These are phyloP conservation scores for Apiospora rasikravindrae DNA, from an alignment of 2,329 filamentous ascomycete species.

Conservation along the genomic window DNA sequence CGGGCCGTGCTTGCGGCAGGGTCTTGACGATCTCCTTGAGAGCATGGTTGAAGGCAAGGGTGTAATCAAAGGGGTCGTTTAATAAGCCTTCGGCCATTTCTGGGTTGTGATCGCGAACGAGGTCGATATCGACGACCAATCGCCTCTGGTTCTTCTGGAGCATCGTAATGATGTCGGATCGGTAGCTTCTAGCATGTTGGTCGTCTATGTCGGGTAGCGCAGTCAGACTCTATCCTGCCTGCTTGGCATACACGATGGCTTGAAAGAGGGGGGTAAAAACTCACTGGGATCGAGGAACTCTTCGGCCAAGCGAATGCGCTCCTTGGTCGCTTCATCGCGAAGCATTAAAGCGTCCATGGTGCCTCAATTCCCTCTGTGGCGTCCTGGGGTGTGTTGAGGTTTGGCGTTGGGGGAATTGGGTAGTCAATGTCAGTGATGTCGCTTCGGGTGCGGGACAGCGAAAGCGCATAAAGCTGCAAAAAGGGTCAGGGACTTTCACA, in stretches of 20 bases:
- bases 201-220: constrained; percentile 49
- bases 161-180: constrained; percentile 85
- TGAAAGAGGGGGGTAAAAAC: constrained; percentile 35
- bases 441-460: constrained; percentile 9
- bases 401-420: neutral
- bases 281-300: constrained; percentile 94
- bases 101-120: constrained; percentile 84
- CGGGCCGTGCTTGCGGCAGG: constrained; percentile 74
- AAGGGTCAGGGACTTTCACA: constrained; percentile 16
- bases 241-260: neutral
- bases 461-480: constrained; percentile 14
- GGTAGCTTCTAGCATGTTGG: constrained; percentile 72
- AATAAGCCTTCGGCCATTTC: constrained; percentile 82
- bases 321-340: constrained; percentile 81
- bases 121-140: constrained; percentile 80
- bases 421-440: neutral
- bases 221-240: constrained; percentile 21
- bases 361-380: constrained; percentile 25
- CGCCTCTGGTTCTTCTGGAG: constrained; percentile 70
- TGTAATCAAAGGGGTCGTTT: constrained; percentile 85
- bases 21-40: constrained; percentile 88
- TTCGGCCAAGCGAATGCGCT: constrained; percentile 84
- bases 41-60: constrained; percentile 85
- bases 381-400: neutral
- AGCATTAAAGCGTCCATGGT: constrained; percentile 77